These are phyloP conservation scores for Chionographis japonica DNA, from an alignment of 106 monocot genomes.

Conservation along the genomic window DNA sequence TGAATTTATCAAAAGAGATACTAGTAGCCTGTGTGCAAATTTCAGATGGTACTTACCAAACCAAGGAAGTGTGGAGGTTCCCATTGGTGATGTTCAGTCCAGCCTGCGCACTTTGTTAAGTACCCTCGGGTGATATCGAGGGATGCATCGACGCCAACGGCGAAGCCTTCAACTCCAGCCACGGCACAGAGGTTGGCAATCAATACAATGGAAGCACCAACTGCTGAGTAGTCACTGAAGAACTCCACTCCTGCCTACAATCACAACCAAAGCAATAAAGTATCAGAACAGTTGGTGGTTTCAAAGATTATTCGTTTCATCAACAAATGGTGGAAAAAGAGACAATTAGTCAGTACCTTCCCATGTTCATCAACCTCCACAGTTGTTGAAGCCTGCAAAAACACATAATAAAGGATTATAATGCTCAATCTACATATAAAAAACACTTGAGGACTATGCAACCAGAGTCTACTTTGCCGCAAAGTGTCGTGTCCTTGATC, in stretches of 20 bases:
- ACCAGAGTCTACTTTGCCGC: conserved; percentile 5
- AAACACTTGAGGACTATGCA: too few relatives aligned
- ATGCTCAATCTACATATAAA: too few relatives aligned
- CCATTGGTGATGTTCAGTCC: conserved; percentile 15
- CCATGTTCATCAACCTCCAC: conserved; percentile 8
- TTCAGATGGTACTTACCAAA: conserved; percentile 29
- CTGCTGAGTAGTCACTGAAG: neutral
- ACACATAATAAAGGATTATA: neutral
- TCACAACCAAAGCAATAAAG: neutral
- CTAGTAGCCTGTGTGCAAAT: too few relatives aligned
- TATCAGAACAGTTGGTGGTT: too few relatives aligned
- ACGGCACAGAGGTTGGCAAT: neutral
- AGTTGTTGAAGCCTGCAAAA: neutral
- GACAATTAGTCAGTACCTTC: conserved; percentile 16
- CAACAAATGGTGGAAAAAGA: neutral
- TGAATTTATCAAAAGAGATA: neutral
- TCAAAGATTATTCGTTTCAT: too few relatives aligned
- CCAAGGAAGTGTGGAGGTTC: conserved; percentile 18
- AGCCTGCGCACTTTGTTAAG: conserved; percentile 26
- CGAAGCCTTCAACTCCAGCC: neutral
- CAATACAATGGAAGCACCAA: conserved; percentile 2
- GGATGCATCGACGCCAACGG: conserved; percentile 20
- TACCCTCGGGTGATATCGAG: conserved; percentile 27
- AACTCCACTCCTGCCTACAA: conserved; percentile 3
- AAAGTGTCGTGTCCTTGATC: neutral